A percentile compares a stretch with the other conserved stretches of the same genome.
These are phyloP conservation scores for Teratosphaeria nubilosa DNA, from an alignment of 2,329 filamentous ascomycete genomes.

Conservation along the genomic window DNA sequence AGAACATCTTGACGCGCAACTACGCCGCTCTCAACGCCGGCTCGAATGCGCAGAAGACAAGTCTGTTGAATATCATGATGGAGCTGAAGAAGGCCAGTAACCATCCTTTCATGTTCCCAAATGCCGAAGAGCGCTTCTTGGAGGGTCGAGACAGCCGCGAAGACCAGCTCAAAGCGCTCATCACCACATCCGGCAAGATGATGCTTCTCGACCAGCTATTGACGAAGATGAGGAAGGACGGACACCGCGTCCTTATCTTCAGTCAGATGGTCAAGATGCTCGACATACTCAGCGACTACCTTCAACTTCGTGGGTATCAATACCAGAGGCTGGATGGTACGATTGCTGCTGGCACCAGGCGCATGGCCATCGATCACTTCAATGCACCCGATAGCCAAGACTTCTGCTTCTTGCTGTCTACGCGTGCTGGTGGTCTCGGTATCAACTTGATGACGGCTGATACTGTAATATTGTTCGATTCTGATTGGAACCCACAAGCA, in stretches of 20 bases:
- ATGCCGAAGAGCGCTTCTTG: slow-evolving; percentile 81
- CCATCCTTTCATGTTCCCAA: slow-evolving; percentile 95
- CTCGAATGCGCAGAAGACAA: slow-evolving; percentile 83
- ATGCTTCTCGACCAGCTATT: slow-evolving; percentile 96
- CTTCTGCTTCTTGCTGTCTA: slow-evolving; percentile 93
- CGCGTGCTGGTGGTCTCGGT: slow-evolving; percentile 88
- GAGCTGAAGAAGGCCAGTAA: slow-evolving; percentile 99
- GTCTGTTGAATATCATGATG: slow-evolving; percentile 97
- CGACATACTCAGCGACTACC: slow-evolving; percentile 88
- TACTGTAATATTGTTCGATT: slow-evolving; percentile 95
- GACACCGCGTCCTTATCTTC: slow-evolving; percentile 93
- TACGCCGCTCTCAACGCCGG: slow-evolving; percentile 90
- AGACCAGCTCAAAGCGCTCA: slow-evolving; percentile 82
- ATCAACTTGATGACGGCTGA: slow-evolving; percentile 99
- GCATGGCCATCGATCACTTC: slow-evolving; percentile 95
- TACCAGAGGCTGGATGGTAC: slow-evolving; percentile 94
- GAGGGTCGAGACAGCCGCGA: slow-evolving; percentile 67
- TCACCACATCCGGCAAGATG: slow-evolving; percentile 98
- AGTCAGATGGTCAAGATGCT: slow-evolving; percentile 99
- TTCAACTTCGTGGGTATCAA: slow-evolving; percentile 84
- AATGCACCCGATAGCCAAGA: slow-evolving; percentile 94
- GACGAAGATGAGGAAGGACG: slow-evolving; percentile 83
- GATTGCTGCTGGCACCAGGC: slow-evolving; percentile 75
- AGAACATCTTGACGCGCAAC: slow-evolving; percentile 94
- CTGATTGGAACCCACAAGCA: slow-evolving; percentile 97